phyloP scores from a whole-genome alignment of 257 asterid genomes.

The Nicotiana paniculata region DNA sequence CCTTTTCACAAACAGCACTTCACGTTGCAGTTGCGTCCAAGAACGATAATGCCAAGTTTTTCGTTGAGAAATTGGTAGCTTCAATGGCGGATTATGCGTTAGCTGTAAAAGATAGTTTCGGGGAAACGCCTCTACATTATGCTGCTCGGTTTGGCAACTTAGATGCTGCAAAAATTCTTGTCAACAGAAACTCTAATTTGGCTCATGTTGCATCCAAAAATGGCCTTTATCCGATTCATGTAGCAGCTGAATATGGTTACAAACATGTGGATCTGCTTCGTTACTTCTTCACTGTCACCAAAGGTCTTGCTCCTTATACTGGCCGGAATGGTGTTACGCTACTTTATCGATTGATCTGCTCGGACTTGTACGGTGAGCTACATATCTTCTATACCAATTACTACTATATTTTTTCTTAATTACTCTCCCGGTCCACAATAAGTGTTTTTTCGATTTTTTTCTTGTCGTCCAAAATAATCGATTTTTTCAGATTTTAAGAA shows the following conservation, averaged over 20 bases:
- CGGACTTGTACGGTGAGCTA: slow-evolving; percentile 34
- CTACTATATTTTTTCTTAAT: no score
- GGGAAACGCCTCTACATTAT: slow-evolving; percentile 28
- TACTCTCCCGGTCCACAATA: no score
- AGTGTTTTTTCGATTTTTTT: no score
- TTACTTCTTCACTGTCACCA: slow-evolving; percentile 28
- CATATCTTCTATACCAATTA: neutral
- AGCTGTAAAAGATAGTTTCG: slow-evolving; percentile 14
- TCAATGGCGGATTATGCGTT: slow-evolving; percentile 18
- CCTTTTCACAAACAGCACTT: neutral
- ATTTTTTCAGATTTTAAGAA: no score
- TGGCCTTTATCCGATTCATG: slow-evolving; percentile 30
- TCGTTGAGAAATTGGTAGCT: slow-evolving; percentile 13
- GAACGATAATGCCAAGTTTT: neutral
- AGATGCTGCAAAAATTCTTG: slow-evolving; percentile 25
- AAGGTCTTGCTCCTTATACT: slow-evolving; percentile 20
- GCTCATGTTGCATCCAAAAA: slow-evolving; percentile 23
- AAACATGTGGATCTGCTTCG: slow-evolving; percentile 16
- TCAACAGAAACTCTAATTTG: slow-evolving; percentile 17
- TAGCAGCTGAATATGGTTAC: slow-evolving; percentile 35
- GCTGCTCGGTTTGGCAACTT: slow-evolving; percentile 24
- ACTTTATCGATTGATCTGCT: slow-evolving; percentile 15
- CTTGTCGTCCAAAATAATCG: no score
- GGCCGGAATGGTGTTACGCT: slow-evolving; percentile 25
- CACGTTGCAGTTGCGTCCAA: neutral